phyloP scores from a whole-genome alignment of 1,139 yeast species.

The Sugiyamaella castrensis region DNA sequence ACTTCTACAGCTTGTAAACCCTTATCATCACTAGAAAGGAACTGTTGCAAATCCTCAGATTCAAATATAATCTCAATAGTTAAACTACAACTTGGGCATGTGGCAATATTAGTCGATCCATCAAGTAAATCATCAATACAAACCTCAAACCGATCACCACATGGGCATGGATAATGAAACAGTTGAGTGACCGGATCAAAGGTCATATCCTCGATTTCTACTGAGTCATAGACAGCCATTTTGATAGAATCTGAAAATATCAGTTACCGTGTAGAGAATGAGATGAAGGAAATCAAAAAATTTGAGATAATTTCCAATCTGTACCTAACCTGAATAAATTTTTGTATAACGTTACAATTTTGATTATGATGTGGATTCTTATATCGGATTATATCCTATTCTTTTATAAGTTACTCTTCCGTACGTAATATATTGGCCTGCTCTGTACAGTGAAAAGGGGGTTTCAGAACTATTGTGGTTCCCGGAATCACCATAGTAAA shows the following conservation, averaged over 20 bases:
- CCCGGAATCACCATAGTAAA: no score
- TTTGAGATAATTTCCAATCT: neutral
- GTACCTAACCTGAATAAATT: neutral
- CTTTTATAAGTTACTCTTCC: no score
- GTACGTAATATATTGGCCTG: no score
- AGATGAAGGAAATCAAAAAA: neutral
- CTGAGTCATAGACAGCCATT: constrained; percentile 77
- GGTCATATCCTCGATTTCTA: constrained; percentile 95
- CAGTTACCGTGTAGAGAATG: neutral
- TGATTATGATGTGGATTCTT: no score
- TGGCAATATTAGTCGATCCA: constrained; percentile 88
- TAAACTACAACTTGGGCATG: constrained; percentile 92
- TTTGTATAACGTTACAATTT: neutral
- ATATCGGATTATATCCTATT: no score
- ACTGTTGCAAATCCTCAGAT: constrained; percentile 28
- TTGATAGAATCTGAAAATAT: neutral
- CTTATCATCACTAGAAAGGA: constrained; percentile 7
- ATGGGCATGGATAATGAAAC: constrained; percentile 96
- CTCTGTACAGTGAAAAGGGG: no score
- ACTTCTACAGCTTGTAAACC: neutral
- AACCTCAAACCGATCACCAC: constrained; percentile 93
- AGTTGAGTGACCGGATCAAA: constrained; percentile 76
- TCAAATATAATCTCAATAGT: constrained; percentile 93
- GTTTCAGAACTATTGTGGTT: no score
- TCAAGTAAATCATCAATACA: constrained; percentile 79